Conservation (phyloP, 176 grass and related monocot species). For the Carex parvula region DNA sequence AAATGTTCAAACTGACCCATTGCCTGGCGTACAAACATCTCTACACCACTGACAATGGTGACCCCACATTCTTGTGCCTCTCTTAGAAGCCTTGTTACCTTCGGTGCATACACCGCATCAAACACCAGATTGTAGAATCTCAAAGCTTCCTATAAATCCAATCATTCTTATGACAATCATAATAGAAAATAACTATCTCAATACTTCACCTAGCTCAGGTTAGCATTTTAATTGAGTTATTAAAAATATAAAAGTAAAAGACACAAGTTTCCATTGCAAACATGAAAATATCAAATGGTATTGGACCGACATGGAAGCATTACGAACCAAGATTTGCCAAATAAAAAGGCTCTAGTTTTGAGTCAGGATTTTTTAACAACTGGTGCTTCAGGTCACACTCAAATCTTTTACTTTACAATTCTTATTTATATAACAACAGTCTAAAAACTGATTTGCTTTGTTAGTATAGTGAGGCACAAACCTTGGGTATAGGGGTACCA, state of each 20-base stretch:
- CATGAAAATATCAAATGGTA: background rate
- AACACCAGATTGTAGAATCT: constrained; percentile 71
- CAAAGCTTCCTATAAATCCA: constrained; percentile 62
- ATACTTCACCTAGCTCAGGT: background rate
- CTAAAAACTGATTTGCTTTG: background rate
- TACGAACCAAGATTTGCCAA: background rate
- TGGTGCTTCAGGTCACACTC: background rate
- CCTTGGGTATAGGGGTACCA: constrained; percentile 82
- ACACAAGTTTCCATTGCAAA: background rate
- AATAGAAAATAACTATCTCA: background rate
- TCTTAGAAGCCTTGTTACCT: constrained; percentile 78
- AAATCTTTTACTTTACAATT: background rate
- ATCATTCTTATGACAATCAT: background rate
- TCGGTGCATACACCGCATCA: constrained; percentile 91
- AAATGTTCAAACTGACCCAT: constrained; percentile 88
- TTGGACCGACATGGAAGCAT: background rate
- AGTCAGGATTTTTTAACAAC: background rate
- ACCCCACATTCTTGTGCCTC: constrained; percentile 78
- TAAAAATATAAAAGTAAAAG: constrained; percentile 11
- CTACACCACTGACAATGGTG: constrained; percentile 78
- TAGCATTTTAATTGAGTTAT: constrained; percentile 14
- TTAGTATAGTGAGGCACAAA: constrained; percentile 24
- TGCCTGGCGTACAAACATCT: constrained; percentile 96
- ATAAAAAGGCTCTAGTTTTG: background rate
- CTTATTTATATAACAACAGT: background rate